A percentile compares a stretch with the other conserved stretches of the same genome.
phyloP scores from a whole-genome alignment of 805 yeast species.

The Ogataea haglerorum region DNA sequence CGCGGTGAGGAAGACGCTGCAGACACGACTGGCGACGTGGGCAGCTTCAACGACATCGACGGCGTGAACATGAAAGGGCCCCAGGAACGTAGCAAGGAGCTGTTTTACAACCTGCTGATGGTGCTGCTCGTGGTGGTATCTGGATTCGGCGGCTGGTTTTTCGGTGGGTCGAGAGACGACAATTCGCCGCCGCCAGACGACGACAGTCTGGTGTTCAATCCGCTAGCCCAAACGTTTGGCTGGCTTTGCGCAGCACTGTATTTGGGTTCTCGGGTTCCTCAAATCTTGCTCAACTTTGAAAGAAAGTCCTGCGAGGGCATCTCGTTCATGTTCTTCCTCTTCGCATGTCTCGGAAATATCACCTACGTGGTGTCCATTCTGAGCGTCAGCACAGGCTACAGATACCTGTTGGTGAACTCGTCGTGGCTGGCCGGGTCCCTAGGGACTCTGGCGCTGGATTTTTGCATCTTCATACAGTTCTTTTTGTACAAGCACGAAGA shows the following conservation, averaged over 20 bases:
- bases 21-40: constrained; percentile 21
- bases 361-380: constrained; percentile 87
- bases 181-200: constrained; percentile 33
- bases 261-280: constrained; percentile 90
- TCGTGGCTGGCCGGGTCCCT: constrained; percentile 91
- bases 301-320: constrained; percentile 95
- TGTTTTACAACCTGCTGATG: constrained; percentile 44
- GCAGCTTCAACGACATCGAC: constrained; percentile 32
- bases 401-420: constrained; percentile 75
- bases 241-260: constrained; percentile 72
- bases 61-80: constrained; percentile 24
- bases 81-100: constrained; percentile 22
- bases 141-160: constrained; percentile 86
- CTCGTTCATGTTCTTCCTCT: constrained; percentile 86
- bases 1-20: constrained; percentile 31
- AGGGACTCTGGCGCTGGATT: constrained; percentile 83
- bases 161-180: constrained; percentile 39
- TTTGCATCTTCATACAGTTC: constrained; percentile 80
- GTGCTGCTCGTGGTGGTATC: constrained; percentile 65
- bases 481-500: constrained; percentile 57
- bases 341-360: constrained; percentile 92
- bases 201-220: constrained; percentile 56
- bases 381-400: constrained; percentile 64
- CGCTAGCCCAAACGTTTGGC: constrained; percentile 85
- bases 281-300: constrained; percentile 76